Evolutionary conservation across 2,329 filamentous ascomycete genomes (phyloP).

Genomic region (Pseudogymnoascus sp.): DNA sequence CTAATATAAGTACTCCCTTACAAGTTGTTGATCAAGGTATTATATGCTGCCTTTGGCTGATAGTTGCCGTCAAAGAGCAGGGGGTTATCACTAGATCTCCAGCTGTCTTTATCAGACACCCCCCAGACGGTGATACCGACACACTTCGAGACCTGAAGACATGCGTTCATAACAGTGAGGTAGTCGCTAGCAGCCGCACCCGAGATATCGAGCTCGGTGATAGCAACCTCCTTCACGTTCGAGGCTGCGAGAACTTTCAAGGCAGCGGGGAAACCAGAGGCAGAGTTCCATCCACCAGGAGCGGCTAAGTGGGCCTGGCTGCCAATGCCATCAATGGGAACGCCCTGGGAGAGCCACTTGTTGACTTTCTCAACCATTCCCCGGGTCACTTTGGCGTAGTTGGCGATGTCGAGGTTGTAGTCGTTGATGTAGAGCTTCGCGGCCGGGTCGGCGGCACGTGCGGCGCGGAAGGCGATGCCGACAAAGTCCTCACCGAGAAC

Average conservation of each 20-base stretch:
- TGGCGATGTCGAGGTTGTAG: slow-evolving; percentile 46
- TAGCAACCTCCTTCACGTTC: slow-evolving; percentile 32
- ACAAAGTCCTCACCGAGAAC: slow-evolving; percentile 65
- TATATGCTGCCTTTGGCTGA: slow-evolving; percentile 45
- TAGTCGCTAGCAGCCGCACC: slow-evolving; percentile 43
- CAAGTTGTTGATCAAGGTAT: slow-evolving; percentile 27
- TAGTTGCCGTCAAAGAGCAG: slow-evolving; percentile 47
- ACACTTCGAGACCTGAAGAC: slow-evolving; percentile 25
- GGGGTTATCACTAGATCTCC: slow-evolving; percentile 42
- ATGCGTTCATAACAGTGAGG: slow-evolving; percentile 23
- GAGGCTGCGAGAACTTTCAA: slow-evolving; percentile 10
- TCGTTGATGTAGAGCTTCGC: slow-evolving; percentile 73
- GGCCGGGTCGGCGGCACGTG: slow-evolving; percentile 55
- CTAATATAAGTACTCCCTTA: slow-evolving; percentile 6
- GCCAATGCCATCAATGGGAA: slow-evolving; percentile 58
- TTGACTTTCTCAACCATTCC: slow-evolving; percentile 51
- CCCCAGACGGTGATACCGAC: slow-evolving; percentile 30
- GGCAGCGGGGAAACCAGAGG: slow-evolving; percentile 16
- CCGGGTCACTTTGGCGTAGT: slow-evolving; percentile 45
- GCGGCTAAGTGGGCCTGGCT: slow-evolving; percentile 43
- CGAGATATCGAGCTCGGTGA: slow-evolving; percentile 62
- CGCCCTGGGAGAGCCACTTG: slow-evolving; percentile 52
- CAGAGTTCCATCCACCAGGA: slow-evolving; percentile 41
- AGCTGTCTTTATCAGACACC: slow-evolving; percentile 38
- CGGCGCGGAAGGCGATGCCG: slow-evolving; percentile 60